Conservation (phyloP, 495 filamentous ascomycete species). For the Jackrogersella multiformis region DNA sequence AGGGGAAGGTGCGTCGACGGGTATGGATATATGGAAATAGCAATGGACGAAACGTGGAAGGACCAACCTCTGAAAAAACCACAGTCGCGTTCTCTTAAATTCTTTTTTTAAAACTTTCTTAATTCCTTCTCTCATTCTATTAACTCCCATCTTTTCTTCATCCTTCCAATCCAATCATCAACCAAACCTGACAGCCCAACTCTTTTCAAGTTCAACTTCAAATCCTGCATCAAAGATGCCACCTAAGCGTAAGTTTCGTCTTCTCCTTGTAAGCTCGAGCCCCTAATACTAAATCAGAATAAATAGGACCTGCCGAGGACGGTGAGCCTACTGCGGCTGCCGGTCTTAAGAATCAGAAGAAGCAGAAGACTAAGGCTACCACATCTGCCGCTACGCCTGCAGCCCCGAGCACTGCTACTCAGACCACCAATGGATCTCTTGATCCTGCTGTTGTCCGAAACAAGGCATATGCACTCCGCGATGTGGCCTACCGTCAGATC, state of each 20-base stretch:
- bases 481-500: slow-evolving; percentile 10
- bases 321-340: background rate
- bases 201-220: background rate
- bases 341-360: slow-evolving; percentile 11
- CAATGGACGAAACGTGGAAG: too few relatives aligned
- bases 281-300: background rate
- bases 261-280: background rate
- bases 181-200: background rate
- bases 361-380: slow-evolving; percentile 12
- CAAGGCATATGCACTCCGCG: slow-evolving; percentile 6
- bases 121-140: too few relatives aligned
- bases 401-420: background rate
- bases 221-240: background rate
- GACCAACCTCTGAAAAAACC: too few relatives aligned
- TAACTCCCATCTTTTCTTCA: background rate
- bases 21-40: too few relatives aligned
- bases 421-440: background rate
- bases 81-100: too few relatives aligned
- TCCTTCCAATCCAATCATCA: background rate
- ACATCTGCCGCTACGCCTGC: background rate
- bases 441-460: background rate
- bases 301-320: slow-evolving; percentile 12
- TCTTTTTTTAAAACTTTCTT: too few relatives aligned
- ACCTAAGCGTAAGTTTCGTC: background rate
- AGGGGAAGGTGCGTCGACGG: too few relatives aligned